Conservation (phyloP, 2,329 filamentous ascomycete genomes). For the Ceratocystis variospora region DNA sequence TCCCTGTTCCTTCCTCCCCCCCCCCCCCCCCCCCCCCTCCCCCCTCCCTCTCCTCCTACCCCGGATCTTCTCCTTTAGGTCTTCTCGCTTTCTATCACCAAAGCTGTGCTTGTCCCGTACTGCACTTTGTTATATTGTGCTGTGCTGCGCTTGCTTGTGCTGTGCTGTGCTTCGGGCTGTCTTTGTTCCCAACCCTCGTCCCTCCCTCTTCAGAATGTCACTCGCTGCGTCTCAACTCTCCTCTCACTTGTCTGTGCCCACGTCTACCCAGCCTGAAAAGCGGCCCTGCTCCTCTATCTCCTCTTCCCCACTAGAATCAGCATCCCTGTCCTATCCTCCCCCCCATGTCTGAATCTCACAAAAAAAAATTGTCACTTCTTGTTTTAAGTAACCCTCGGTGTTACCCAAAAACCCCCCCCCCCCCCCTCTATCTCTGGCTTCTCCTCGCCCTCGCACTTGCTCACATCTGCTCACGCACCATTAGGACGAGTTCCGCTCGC, state of each 20-base stretch:
- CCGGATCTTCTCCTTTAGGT: too few species aligned
- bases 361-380: conserved; percentile 4
- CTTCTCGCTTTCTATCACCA: neutral
- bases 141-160: neutral
- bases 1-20: too few species aligned
- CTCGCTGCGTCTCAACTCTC: neutral
- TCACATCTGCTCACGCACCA: neutral
- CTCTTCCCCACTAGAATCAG: neutral
- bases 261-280: neutral
- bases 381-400: neutral
- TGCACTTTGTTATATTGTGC: neutral
- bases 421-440: neutral
- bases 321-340: neutral
- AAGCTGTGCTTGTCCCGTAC: neutral
- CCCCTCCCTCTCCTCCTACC: too few species aligned
- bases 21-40: too few species aligned
- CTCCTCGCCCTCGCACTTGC: neutral
- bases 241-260: neutral
- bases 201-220: conserved; percentile 7
- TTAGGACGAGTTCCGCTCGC: conserved; percentile 57
- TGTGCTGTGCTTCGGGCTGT: neutral
- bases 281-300: neutral
- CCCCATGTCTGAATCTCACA: conserved; percentile 10
- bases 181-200: neutral
- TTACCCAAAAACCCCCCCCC: neutral